A percentile compares a stretch with the other conserved stretches of the same genome.
phyloP scores from a whole-genome alignment of 176 grass and related monocot species.

The Phoenix dactylifera region DNA sequence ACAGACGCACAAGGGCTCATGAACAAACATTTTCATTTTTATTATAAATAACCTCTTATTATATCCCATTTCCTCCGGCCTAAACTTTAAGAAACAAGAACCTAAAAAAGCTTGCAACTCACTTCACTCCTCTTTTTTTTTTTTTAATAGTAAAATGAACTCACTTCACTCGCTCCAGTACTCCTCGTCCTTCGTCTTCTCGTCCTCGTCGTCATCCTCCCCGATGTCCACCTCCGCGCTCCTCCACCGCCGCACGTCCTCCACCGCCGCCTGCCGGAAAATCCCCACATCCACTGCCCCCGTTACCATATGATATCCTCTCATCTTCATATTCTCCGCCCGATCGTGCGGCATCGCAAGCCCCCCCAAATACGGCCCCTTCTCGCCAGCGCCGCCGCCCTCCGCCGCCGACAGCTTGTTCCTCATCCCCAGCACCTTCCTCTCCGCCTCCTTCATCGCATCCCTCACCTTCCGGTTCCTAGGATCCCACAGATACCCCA shows the following conservation, averaged over 20 bases:
- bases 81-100: no score
- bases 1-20: no score
- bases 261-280: conserved; percentile 51
- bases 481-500: no score
- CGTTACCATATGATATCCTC: conserved; percentile 88
- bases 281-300: conserved; percentile 60
- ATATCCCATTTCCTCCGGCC: no score
- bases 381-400: neutral
- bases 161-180: conserved; percentile 84
- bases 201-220: conserved; percentile 33
- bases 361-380: conserved; percentile 44
- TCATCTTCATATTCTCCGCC: conserved; percentile 65
- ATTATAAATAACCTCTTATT: no score
- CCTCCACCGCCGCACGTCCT: conserved; percentile 62
- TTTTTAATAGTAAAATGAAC: neutral
- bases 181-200: conserved; percentile 38
- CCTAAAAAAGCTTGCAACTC: no score
- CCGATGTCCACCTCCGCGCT: conserved; percentile 51
- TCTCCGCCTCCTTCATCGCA: conserved; percentile 58
- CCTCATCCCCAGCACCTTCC: conserved; percentile 45
- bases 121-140: no score
- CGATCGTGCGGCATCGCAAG: conserved; percentile 81
- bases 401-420: conserved; percentile 10
- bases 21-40: no score
- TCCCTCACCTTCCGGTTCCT: conserved; percentile 82